phyloP scores from a whole-genome alignment of 805 yeast species.

The Priceomyces carsonii region DNA sequence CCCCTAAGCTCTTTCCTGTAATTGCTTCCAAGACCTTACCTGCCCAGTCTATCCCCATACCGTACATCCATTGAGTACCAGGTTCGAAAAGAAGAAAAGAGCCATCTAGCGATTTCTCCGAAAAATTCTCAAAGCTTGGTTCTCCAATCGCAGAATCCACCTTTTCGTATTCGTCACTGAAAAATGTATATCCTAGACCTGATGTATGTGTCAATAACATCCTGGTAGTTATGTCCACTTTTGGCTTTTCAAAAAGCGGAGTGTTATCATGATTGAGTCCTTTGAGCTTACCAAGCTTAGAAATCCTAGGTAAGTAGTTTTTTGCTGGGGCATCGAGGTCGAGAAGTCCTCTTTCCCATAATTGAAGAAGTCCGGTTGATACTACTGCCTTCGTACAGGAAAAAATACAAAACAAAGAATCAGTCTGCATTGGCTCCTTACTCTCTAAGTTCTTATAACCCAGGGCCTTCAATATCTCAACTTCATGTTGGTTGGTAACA shows the following conservation, averaged over 20 bases:
- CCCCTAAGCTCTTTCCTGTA: slow-evolving; percentile 26
- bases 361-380: slow-evolving; percentile 27
- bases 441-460: slow-evolving; percentile 8
- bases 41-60: slow-evolving; percentile 37
- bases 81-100: slow-evolving; percentile 35
- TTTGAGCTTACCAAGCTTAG: slow-evolving; percentile 19
- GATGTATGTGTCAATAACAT: slow-evolving; percentile 38
- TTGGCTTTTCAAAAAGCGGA: slow-evolving; percentile 20
- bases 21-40: slow-evolving; percentile 30
- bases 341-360: slow-evolving; percentile 31
- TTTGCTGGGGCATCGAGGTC: slow-evolving; percentile 31
- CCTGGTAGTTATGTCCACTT: slow-evolving; percentile 30
- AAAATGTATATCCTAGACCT: slow-evolving; percentile 37
- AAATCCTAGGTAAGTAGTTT: slow-evolving; percentile 28
- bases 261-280: slow-evolving; percentile 15
- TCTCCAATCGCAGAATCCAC: slow-evolving; percentile 4
- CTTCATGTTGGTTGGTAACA: slow-evolving; percentile 12
- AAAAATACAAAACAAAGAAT: slow-evolving; percentile 24
- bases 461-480: slow-evolving; percentile 13
- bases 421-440: slow-evolving; percentile 2
- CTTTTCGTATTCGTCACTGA: slow-evolving; percentile 17
- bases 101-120: slow-evolving; percentile 15
- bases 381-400: slow-evolving; percentile 32
- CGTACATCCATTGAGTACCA: slow-evolving; percentile 36
- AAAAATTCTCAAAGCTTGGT: slow-evolving; percentile 4